Evolutionary conservation across 2,329 filamentous ascomycete species (phyloP).

Genomic region (Mycogone perniciosa): DNA sequence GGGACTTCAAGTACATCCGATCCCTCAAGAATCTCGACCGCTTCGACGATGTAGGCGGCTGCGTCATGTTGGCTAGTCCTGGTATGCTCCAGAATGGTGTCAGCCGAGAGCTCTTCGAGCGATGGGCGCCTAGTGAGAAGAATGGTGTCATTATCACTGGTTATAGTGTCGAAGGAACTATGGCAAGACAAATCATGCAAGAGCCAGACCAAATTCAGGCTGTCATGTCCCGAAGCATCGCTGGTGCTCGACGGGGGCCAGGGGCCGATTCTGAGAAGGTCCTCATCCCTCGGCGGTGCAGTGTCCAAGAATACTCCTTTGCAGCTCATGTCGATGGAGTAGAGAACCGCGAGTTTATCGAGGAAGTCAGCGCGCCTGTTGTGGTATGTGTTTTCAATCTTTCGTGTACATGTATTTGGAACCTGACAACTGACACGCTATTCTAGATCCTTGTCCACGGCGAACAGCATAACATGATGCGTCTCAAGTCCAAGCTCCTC

Average conservation of each 20-base stretch:
- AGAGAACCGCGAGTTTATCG: slow-evolving; percentile 95
- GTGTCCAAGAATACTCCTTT: slow-evolving; percentile 89
- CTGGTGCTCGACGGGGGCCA: slow-evolving; percentile 54
- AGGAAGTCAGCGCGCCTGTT: slow-evolving; percentile 84
- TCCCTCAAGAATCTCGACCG: slow-evolving; percentile 88
- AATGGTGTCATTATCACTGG: slow-evolving; percentile 99
- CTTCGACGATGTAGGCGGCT: slow-evolving; percentile 91
- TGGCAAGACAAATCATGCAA: slow-evolving; percentile 92
- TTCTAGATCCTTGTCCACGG: slow-evolving; percentile 86
- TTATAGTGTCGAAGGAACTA: slow-evolving; percentile 96
- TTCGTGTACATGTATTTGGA: slow-evolving; percentile 3
- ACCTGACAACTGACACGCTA: slow-evolving; percentile 1
- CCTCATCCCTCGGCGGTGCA: slow-evolving; percentile 88
- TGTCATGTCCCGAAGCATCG: slow-evolving; percentile 72
- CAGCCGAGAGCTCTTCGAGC: slow-evolving; percentile 82
- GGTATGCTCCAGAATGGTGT: slow-evolving; percentile 98
- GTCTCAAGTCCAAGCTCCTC: slow-evolving; percentile 87
- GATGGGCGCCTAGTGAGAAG: slow-evolving; percentile 93
- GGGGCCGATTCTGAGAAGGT: slow-evolving; percentile 74
- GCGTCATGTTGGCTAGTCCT: slow-evolving; percentile 94
- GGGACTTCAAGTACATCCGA: slow-evolving; percentile 94
- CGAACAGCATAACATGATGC: slow-evolving; percentile 97
- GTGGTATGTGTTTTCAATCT: slow-evolving; percentile 58
- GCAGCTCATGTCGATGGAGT: slow-evolving; percentile 94
- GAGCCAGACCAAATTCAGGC: slow-evolving; percentile 93